Evolutionary conservation across 2,329 filamentous ascomycete genomes (phyloP), one percentile per base, ranked within the genome.

Genomic region (Ramularia endophylla): DNA sequence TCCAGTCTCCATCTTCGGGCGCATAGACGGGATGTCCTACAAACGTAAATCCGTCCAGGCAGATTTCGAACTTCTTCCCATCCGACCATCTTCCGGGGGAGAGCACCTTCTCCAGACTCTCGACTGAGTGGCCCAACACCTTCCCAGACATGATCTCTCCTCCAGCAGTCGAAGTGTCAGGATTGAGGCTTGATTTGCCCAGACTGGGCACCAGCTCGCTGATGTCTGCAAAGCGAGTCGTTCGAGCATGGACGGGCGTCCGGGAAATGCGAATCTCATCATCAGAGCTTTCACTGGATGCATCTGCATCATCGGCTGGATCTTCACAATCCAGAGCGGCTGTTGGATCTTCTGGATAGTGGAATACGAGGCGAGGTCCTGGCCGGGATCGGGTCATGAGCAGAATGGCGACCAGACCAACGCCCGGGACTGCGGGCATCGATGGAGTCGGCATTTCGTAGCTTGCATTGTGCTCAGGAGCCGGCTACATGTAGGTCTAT

Each of bases 41-140:
- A 58, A 87, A 92, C 43, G 82, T 80, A 29, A 90, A 69, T 33
- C 87, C 83, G 55, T 94, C 86, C 7, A 95, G 71, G 0, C 81
- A 84, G 44, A 94, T 72, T 60, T 94, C 85, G 57, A 94, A 94
- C 17, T 90, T 94, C 66, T 92, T 83, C 62, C 85, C 87, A 7
- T 82, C 77, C 9, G 79, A 73, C 52, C 57, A 62, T 17, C 51
- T 38, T 7, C 79, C 78, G 0, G 88, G 87, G 1, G 84, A 87
- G 40, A 95, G 63, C 36, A 95, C 75, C 50, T 83, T 87, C 55
- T 87, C 86, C 46, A 94, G 75, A 33, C 87, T 84, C 47, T 82
- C 79, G n/a, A 53, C 39, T n/a, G 47, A 51, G 27, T 55, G 48
- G 30, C 58, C 55, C 1, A 60, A 40, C 2, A 61, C 32, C 8